A percentile compares a stretch with the other conserved stretches of the same genome.
These are phyloP conservation scores for Paraphysoderma sedebokerense DNA, from an alignment of 371 early-diverging fungal genomes.

Conservation along the genomic window DNA sequence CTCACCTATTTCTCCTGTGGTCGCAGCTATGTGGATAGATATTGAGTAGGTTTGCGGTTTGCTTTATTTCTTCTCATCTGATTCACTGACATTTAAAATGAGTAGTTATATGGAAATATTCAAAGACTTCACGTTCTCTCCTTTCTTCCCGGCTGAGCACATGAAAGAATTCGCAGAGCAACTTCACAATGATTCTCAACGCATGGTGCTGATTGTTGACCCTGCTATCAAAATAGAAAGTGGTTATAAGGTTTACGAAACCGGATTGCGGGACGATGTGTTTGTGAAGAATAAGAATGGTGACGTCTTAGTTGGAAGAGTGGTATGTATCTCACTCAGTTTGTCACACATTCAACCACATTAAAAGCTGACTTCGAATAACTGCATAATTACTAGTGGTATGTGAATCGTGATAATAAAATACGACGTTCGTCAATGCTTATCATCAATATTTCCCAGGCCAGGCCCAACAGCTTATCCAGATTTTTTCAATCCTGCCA, in stretches of 20 bases:
- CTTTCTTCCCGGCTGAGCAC: slow-evolving; percentile 17
- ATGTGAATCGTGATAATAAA: no score
- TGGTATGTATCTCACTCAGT: no score
- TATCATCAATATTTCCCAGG: no score
- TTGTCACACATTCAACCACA: no score
- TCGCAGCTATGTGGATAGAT: slow-evolving; percentile 54
- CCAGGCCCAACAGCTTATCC: no score
- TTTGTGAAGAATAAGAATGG: slow-evolving; percentile 22
- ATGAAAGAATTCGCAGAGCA: slow-evolving; percentile 10
- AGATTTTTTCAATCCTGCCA: slow-evolving; percentile 2
- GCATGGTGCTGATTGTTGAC: slow-evolving; percentile 30
- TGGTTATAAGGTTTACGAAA: slow-evolving; percentile 22
- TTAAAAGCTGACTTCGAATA: no score
- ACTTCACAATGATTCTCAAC: slow-evolving; percentile 19
- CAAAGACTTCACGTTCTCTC: slow-evolving; percentile 31
- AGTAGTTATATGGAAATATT: slow-evolving; percentile 30
- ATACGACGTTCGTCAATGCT: no score
- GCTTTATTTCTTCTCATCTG: not conserved
- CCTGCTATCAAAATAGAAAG: slow-evolving; percentile 24
- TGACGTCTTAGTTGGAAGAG: slow-evolving; percentile 1
- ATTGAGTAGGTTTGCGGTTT: slow-evolving; percentile 23
- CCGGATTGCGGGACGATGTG: slow-evolving; percentile 21
- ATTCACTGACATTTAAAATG: no score
- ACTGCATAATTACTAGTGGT: no score
- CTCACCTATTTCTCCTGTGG: no score